These are phyloP conservation scores for Coleophoma crateriformis DNA, from an alignment of 2,329 filamentous ascomycete genomes.

Conservation along the genomic window DNA sequence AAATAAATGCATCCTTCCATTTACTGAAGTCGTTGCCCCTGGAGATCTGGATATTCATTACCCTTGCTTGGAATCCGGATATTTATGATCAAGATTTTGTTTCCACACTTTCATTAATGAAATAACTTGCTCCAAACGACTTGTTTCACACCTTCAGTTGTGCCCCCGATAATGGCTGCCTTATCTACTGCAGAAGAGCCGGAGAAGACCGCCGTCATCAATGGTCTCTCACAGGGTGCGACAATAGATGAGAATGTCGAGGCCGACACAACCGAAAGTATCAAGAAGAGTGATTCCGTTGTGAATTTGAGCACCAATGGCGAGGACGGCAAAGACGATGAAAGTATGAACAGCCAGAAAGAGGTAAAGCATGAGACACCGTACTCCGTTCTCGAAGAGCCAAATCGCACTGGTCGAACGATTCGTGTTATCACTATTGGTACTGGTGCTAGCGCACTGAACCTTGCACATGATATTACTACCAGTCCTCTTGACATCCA, in stretches of 20 bases:
- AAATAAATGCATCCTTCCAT: too few relatives aligned
- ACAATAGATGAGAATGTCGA: neutral
- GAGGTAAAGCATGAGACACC: neutral
- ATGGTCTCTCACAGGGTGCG: neutral
- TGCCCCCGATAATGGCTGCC: neutral
- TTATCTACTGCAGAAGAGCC: neutral
- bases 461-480: conserved; percentile 38
- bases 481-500: conserved; percentile 26
- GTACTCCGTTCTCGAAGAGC: conserved; percentile 8
- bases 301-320: neutral
- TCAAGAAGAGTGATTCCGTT: neutral
- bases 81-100: too few relatives aligned
- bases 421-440: conserved; percentile 41
- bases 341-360: neutral
- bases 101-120: too few relatives aligned
- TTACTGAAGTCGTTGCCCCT: too few relatives aligned
- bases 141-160: too few relatives aligned
- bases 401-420: conserved; percentile 21
- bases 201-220: neutral
- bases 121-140: too few relatives aligned
- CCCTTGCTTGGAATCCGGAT: too few relatives aligned
- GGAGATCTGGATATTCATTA: too few relatives aligned
- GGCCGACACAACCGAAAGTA: neutral
- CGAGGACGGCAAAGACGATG: neutral
- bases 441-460: conserved; percentile 38